Evolutionary conservation across 768 basidiomycete species (phyloP).

Genomic region (Inosperma sp.): DNA sequence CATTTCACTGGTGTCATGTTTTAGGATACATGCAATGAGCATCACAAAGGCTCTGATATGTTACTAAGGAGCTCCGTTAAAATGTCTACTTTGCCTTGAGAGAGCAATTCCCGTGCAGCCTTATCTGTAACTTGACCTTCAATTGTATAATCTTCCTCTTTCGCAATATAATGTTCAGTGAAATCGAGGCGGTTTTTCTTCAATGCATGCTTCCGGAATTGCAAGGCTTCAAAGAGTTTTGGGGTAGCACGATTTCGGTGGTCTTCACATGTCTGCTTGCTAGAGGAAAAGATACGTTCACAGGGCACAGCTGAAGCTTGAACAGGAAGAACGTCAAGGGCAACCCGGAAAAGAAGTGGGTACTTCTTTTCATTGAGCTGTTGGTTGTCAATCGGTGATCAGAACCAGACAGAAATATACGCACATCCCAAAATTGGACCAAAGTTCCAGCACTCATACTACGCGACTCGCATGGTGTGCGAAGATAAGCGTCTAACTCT

Average conservation of each 20-base stretch:
- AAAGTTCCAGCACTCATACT: background rate
- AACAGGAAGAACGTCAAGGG: conserved; percentile 16
- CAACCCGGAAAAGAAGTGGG: conserved; percentile 16
- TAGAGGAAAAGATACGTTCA: conserved; percentile 15
- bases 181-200: conserved; percentile 6
- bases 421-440: conserved; percentile 2
- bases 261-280: conserved; percentile 1
- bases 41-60: background rate
- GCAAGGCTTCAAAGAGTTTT: conserved; percentile 1
- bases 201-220: conserved; percentile 2
- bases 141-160: conserved; percentile 9
- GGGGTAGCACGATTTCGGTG: background rate
- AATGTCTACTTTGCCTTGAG: conserved; percentile 4
- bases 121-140: conserved; percentile 6
- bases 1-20: too few species aligned
- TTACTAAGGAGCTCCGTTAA: conserved; percentile 1
- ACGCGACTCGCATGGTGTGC: background rate
- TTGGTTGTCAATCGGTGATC: background rate
- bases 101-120: background rate
- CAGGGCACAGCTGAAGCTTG: conserved; percentile 22
- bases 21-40: too few species aligned
- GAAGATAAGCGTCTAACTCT: background rate
- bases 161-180: conserved; percentile 3
- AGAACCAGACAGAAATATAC: background rate
- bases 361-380: conserved; percentile 9